phyloP scores from a whole-genome alignment of 2,329 filamentous ascomycete species.

The Botrytis tulipae region DNA sequence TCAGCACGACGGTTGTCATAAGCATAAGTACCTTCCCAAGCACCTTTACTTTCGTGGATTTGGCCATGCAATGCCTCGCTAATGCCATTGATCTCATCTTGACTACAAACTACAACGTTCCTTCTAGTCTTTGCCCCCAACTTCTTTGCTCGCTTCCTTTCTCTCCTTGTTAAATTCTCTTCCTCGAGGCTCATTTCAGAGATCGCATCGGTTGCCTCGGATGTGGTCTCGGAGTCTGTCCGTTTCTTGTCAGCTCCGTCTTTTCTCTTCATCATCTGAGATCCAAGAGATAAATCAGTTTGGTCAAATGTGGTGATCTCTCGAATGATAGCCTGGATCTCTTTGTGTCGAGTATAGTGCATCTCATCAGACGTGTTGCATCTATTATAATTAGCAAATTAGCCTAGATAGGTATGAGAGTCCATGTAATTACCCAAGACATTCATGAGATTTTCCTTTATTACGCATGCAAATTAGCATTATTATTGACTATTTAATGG shows the following conservation, averaged over 20 bases:
- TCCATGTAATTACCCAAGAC: slow-evolving; percentile 32
- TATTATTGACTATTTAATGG: not conserved
- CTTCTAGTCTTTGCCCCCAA: slow-evolving; percentile 14
- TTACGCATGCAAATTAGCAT: not conserved
- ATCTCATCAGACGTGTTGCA: slow-evolving; percentile 38
- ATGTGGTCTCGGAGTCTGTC: slow-evolving; percentile 6
- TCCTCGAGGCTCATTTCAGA: slow-evolving; percentile 26
- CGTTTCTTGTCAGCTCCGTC: not conserved
- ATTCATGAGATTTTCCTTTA: slow-evolving; percentile 37
- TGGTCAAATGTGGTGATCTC: slow-evolving; percentile 32
- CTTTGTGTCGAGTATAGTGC: slow-evolving; percentile 37
- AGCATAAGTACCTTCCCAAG: slow-evolving; percentile 33
- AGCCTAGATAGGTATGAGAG: not conserved
- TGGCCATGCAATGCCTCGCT: slow-evolving; percentile 36
- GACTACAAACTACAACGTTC: slow-evolving; percentile 29
- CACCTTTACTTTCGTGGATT: slow-evolving; percentile 34
- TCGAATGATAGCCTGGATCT: slow-evolving; percentile 35
- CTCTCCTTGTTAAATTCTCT: slow-evolving; percentile 27
- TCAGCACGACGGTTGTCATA: slow-evolving; percentile 24
- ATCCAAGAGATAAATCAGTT: not conserved
- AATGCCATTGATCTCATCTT: slow-evolving; percentile 33
- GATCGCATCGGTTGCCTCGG: slow-evolving; percentile 25
- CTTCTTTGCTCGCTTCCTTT: slow-evolving; percentile 35
- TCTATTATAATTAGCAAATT: slow-evolving; percentile 26
- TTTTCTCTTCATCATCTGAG: slow-evolving; percentile 12